Evolutionary conservation across 2,329 filamentous ascomycete species (phyloP).

Genomic region (Ramichloridium luteum): DNA sequence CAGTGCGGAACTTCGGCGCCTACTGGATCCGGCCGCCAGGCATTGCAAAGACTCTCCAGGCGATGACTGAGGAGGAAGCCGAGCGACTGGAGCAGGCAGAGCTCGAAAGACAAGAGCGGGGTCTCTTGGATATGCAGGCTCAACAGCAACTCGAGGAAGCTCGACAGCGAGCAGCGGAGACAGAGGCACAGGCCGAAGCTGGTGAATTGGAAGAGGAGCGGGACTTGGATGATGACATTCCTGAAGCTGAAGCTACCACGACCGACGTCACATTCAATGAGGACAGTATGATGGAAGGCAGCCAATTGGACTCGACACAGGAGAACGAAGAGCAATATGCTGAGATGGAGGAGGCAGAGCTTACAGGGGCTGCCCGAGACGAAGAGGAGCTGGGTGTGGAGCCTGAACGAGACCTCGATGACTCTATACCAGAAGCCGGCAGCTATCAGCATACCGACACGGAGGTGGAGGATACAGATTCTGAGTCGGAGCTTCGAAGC

Average conservation of each 20-base stretch:
- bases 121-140: slow-evolving; percentile 59
- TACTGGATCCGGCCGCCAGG: slow-evolving; percentile 86
- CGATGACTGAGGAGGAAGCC: slow-evolving; percentile 75
- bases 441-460: slow-evolving; percentile 45
- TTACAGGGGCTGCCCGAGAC: slow-evolving; percentile 35
- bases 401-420: slow-evolving; percentile 30
- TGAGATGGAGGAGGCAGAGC: slow-evolving; percentile 35
- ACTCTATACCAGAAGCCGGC: slow-evolving; percentile 41
- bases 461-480: slow-evolving; percentile 32
- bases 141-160: slow-evolving; percentile 47
- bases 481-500: slow-evolving; percentile 16
- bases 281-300: slow-evolving; percentile 36
- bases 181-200: slow-evolving; percentile 29
- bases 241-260: slow-evolving; percentile 50
- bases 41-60: slow-evolving; percentile 76
- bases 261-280: slow-evolving; percentile 34
- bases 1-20: slow-evolving; percentile 77
- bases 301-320: slow-evolving; percentile 27
- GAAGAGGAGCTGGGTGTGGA: slow-evolving; percentile 33
- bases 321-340: slow-evolving; percentile 31
- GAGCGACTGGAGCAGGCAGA: slow-evolving; percentile 80
- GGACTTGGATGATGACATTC: slow-evolving; percentile 52
- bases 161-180: slow-evolving; percentile 20
- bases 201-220: slow-evolving; percentile 27
- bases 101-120: slow-evolving; percentile 55